Evolutionary conservation across 306 rosid genomes (phyloP), one percentile per base, ranked within the genome.

Genomic region (Malus sieversii): DNA sequence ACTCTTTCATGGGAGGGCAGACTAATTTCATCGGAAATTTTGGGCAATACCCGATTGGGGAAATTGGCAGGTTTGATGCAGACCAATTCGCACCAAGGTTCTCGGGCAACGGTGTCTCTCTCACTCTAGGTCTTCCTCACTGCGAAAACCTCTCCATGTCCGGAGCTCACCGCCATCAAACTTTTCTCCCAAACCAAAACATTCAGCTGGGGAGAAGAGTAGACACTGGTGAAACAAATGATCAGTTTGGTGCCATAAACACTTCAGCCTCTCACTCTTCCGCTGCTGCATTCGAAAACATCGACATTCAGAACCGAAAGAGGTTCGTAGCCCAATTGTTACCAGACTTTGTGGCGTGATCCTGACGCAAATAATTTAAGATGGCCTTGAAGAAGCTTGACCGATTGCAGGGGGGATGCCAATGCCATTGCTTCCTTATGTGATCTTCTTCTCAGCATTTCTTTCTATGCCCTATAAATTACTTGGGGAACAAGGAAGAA

Each of bases 71-170:
- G 83, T 92, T 87, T 76, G 94, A 86, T 79, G 86, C 86, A 48
- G 96, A 90, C 51, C 86, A 92, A 46, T 92, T 87, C 75, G 60
- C 93, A 63, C 90, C 90, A 77, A 85, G 97, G 77, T 95, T 84
- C 81, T 85, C 97, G 30, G 93, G 97, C 77, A 90, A 92, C 84
- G 86, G 96, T 1, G 97, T 95, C 45, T 95, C 99, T 12, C 86
- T 95, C 72, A 95, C 97, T 79, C 92, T 95, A 63, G 99, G 99
- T 61, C 95, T 95, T 32, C 99, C 97, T 27, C 97, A 92, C 64
- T 84, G 94, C 75, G 97, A 91, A 73, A 85, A 87, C 77, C 85
- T 84, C 33, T 80, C 98, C 5, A 33, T 93, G 62, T 83, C 97
- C 18, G 91, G 82, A 13, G 82, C 91, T 30, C 77, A 60, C 62